Conservation (phyloP, 148 eudicot genomes). For the Camellia lanceoleosa region DNA sequence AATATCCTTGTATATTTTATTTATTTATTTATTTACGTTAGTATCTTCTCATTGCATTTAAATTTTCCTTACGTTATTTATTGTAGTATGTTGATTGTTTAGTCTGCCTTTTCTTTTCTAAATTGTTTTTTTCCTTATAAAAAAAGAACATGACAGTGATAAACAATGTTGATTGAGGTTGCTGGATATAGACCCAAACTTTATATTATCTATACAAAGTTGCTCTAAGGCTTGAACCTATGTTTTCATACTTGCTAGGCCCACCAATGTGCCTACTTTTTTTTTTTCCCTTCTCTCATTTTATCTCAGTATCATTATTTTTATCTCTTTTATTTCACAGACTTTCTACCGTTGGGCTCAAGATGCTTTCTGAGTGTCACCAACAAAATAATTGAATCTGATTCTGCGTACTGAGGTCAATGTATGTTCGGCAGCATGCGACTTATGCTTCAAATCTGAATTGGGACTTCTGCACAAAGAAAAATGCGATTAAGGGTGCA, state of each 20-base stretch:
- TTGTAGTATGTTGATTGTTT: constrained; percentile 2
- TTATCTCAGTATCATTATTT: background rate
- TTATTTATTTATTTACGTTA: constrained; percentile 4
- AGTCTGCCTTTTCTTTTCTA: background rate
- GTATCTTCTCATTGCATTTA: constrained; percentile 12
- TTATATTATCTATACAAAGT: background rate
- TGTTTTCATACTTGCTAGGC: constrained; percentile 7
- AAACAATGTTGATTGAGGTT: constrained; percentile 4
- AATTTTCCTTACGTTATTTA: background rate
- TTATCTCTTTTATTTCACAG: constrained; percentile 32
- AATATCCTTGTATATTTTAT: constrained; percentile 4
- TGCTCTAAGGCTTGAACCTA: background rate
- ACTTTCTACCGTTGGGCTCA: constrained; percentile 86
- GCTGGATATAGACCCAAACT: background rate
- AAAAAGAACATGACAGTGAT: background rate
- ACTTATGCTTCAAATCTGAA: constrained; percentile 90
- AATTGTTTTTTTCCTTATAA: background rate
- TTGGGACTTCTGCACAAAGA: constrained; percentile 87
- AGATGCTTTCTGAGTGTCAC: constrained; percentile 74
- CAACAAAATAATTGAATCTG: constrained; percentile 62
- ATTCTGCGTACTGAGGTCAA: constrained; percentile 72
- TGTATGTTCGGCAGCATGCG: constrained; percentile 77
- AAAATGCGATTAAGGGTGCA: constrained; percentile 31
- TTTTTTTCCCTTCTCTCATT: background rate
- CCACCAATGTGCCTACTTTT: background rate